A percentile compares a stretch with the other conserved stretches of the same genome.
These are phyloP conservation scores for Podospora sp. DNA, from an alignment of 495 filamentous ascomycete species.

Conservation along the genomic window DNA sequence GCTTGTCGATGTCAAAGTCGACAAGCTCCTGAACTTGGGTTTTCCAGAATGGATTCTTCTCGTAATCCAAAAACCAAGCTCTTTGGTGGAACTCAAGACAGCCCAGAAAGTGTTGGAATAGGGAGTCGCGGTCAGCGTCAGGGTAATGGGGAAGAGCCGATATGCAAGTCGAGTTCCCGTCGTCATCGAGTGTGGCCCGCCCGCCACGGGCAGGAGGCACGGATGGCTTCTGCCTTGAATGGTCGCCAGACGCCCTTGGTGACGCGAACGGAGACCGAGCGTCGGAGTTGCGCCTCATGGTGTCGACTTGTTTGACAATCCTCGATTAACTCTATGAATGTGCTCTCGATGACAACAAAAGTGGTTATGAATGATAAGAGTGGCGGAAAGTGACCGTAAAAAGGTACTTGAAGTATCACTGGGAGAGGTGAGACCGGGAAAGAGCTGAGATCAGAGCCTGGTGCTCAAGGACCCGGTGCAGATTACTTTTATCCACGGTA, in stretches of 20 bases:
- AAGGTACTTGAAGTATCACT: neutral
- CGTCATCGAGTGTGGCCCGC: neutral
- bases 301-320: neutral
- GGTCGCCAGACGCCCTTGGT: neutral
- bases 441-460: neutral
- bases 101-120: neutral
- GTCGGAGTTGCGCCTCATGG: neutral
- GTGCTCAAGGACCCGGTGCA: neutral
- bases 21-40: neutral
- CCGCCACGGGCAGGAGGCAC: neutral
- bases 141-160: neutral
- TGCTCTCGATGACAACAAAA: too few relatives aligned
- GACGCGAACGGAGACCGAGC: neutral
- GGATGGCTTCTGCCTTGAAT: neutral
- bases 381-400: too few relatives aligned
- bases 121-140: neutral
- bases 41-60: neutral
- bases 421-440: neutral
- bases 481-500: neutral
- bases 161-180: neutral
- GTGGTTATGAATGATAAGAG: too few relatives aligned
- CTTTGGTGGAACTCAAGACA: conserved; percentile 6
- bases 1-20: neutral
- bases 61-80: neutral
- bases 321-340: too few relatives aligned